Percentiles rank a stretch among this genome's conserved stretches.
These are phyloP conservation scores for Sambucus nigra DNA, from an alignment of 129 eudicot genomes.

Conservation along the genomic window DNA sequence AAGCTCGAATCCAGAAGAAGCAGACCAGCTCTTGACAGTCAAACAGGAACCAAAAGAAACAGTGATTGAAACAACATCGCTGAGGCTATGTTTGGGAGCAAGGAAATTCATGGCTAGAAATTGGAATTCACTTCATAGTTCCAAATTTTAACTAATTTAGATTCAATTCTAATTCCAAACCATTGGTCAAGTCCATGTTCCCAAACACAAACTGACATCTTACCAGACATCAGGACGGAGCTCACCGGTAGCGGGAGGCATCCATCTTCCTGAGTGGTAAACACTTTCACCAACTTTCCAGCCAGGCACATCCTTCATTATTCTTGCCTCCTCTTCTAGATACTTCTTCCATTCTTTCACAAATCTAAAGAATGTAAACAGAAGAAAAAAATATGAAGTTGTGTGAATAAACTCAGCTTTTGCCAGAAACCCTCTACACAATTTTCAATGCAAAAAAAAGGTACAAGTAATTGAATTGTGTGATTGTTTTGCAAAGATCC, in stretches of 20 bases:
- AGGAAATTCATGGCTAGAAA: too few relatives aligned
- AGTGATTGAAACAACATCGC: neutral
- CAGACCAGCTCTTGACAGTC: slow-evolving; percentile 18
- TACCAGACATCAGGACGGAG: slow-evolving; percentile 95
- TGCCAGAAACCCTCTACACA: too few relatives aligned
- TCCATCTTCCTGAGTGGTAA: slow-evolving; percentile 93
- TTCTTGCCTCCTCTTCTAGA: slow-evolving; percentile 81
- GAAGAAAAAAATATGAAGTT: neutral
- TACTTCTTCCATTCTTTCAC: slow-evolving; percentile 90
- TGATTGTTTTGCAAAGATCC: too few relatives aligned
- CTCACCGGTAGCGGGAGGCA: slow-evolving; percentile 98
- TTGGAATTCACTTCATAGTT: too few relatives aligned
- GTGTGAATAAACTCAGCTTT: too few relatives aligned
- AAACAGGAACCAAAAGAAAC: neutral
- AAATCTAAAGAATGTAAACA: slow-evolving; percentile 37
- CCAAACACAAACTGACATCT: slow-evolving; percentile 5
- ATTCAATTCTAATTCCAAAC: too few relatives aligned
- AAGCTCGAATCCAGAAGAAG: slow-evolving; percentile 22
- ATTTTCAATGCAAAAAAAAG: too few relatives aligned
- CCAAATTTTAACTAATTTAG: too few relatives aligned
- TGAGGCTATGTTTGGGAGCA: too few relatives aligned
- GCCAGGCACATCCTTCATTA: slow-evolving; percentile 98
- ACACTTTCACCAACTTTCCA: slow-evolving; percentile 98
- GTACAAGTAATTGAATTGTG: too few relatives aligned
- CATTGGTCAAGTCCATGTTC: too few relatives aligned